These are phyloP conservation scores for Chaetomium strumarium DNA, from an alignment of 2,329 filamentous ascomycete species.

Conservation along the genomic window DNA sequence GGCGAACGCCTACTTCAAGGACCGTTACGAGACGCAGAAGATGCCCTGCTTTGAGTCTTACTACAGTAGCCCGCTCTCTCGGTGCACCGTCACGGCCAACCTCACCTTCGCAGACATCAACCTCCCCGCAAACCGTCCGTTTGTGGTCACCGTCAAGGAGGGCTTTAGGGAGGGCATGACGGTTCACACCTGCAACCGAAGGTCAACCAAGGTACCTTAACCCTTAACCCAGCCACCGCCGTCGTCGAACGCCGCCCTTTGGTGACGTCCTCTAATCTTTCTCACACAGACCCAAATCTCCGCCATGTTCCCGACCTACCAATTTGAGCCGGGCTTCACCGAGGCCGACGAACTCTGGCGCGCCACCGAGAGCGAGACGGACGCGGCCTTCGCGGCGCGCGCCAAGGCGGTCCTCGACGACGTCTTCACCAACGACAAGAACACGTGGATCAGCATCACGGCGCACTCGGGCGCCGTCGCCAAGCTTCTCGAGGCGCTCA, in stretches of 20 bases:
- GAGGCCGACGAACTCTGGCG: neutral
- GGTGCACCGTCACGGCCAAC: slow-evolving; percentile 1
- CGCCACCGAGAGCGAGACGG: neutral
- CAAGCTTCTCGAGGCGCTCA: neutral
- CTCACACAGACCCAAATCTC: neutral
- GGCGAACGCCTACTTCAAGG: neutral
- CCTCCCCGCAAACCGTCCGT: neutral
- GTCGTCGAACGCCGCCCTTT: neutral
- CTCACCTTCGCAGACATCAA: neutral
- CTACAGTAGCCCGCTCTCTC: neutral
- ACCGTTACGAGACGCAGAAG: slow-evolving; percentile 2
- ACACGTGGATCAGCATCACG: slow-evolving; percentile 2
- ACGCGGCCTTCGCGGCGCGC: neutral
- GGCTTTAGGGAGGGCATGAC: neutral
- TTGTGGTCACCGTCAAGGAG: neutral
- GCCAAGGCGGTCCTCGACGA: slow-evolving; percentile 2
- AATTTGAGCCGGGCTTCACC: neutral
- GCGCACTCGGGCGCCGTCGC: neutral
- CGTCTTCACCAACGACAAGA: neutral
- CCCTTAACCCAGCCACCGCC: neutral
- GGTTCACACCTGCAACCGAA: neutral
- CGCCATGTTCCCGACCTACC: neutral
- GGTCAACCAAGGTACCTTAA: neutral
- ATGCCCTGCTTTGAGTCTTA: neutral
- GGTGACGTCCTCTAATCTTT: neutral